These are phyloP conservation scores for Alternaria angustiovoidea DNA, from an alignment of 2,329 filamentous ascomycete genomes.

Conservation along the genomic window DNA sequence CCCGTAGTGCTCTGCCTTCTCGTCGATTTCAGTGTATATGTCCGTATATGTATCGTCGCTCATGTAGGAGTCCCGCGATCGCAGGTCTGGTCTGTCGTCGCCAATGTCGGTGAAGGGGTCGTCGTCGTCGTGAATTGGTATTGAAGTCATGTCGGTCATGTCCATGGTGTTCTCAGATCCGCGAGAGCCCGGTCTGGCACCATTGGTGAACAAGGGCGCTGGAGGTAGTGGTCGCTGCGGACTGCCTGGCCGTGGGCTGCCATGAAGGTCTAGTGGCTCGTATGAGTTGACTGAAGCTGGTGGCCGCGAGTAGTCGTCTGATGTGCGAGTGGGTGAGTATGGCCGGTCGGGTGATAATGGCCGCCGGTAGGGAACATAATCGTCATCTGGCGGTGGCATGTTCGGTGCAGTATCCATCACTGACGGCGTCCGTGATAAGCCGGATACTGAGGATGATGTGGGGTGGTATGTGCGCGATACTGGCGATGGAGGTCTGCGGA, in stretches of 20 bases:
- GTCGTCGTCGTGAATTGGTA: conserved; percentile 68
- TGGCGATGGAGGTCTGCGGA: conserved; percentile 53
- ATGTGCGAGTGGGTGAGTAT: conserved; percentile 62
- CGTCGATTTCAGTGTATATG: conserved; percentile 51
- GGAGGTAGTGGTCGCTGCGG: conserved; percentile 87
- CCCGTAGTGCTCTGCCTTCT: conserved; percentile 81
- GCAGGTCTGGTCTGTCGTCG: conserved; percentile 65
- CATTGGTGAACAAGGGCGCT: conserved; percentile 79
- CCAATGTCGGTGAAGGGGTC: conserved; percentile 76
- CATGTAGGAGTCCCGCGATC: conserved; percentile 70
- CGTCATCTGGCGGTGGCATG: conserved; percentile 65
- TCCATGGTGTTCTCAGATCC: conserved; percentile 60
- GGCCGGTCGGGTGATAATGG: conserved; percentile 62
- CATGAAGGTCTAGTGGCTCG: conserved; percentile 88
- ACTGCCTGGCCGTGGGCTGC: conserved; percentile 85
- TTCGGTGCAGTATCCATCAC: conserved; percentile 60
- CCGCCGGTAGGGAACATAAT: conserved; percentile 68
- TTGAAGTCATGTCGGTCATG: conserved; percentile 75
- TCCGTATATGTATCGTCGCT: conserved; percentile 69
- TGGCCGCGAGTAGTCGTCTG: conserved; percentile 73
- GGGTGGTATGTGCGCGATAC: conserved; percentile 59
- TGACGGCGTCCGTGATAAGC: conserved; percentile 58
- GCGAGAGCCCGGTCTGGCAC: conserved; percentile 54
- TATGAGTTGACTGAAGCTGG: conserved; percentile 76
- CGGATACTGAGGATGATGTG: conserved; percentile 53